phyloP scores from a whole-genome alignment of 768 basidiomycete species.

The Tubosaeta sp. region DNA sequence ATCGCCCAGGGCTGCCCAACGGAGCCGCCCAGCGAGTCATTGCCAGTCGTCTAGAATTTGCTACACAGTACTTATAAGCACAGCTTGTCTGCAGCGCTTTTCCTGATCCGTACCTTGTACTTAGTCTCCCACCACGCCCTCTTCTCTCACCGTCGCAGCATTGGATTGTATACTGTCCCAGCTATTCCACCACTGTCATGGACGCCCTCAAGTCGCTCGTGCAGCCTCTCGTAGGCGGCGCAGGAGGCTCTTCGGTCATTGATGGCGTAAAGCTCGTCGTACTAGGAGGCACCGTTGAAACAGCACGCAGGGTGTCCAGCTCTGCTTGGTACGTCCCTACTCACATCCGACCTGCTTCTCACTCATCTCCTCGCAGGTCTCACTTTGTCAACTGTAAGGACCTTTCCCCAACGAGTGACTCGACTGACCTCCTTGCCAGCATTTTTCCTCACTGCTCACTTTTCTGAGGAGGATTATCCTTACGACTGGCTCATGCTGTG shows the following conservation, averaged over 20 bases:
- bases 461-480: constrained; percentile 86
- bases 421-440: constrained; percentile 36
- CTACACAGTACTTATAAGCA: constrained; percentile 8
- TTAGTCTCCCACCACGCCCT: constrained; percentile 21
- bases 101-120: constrained; percentile 6
- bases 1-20: constrained; percentile 3
- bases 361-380: constrained; percentile 44
- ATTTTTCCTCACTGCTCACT: constrained; percentile 87
- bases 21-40: constrained; percentile 7
- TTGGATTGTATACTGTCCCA: constrained; percentile 35
- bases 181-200: constrained; percentile 40
- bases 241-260: constrained; percentile 72
- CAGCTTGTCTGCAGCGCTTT: constrained; percentile 23
- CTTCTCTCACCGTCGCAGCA: constrained; percentile 27
- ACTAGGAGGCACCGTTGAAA: constrained; percentile 83
- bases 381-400: constrained; percentile 84
- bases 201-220: constrained; percentile 79
- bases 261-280: constrained; percentile 91
- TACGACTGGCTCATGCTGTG: constrained; percentile 92
- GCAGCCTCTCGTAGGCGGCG: constrained; percentile 73
- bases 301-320: constrained; percentile 75
- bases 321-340: constrained; percentile 61
- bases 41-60: background rate
- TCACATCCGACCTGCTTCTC: background rate
- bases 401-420: constrained; percentile 1